Percentiles rank a stretch among this genome's conserved stretches.
Evolutionary conservation across 768 basidiomycete species (phyloP).

Genomic region (Cantharellus anzutake): DNA sequence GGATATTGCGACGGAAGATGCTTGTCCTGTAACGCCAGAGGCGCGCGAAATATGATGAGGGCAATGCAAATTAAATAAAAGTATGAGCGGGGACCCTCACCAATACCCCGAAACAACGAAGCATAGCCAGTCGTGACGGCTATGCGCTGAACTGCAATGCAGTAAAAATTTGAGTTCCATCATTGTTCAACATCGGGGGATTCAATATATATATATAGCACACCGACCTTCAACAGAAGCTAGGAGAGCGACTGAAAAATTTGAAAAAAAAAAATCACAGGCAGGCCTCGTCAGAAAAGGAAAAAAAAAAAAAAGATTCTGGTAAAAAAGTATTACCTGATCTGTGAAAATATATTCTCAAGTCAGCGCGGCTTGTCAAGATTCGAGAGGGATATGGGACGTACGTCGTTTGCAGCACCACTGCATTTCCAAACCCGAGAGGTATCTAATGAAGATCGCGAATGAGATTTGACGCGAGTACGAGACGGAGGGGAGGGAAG

Average conservation of each 20-base stretch:
- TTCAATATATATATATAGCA: not conserved
- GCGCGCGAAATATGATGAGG: not conserved
- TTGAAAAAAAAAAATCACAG: not conserved
- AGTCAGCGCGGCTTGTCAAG: no score
- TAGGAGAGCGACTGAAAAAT: conserved; percentile 36
- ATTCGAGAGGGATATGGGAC: not conserved
- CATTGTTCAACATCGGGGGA: not conserved
- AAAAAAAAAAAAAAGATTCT: not conserved
- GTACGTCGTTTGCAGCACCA: conserved; percentile 46
- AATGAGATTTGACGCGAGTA: no score
- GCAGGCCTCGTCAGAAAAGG: no score
- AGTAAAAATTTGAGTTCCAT: not conserved
- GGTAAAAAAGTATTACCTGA: conserved; percentile 1
- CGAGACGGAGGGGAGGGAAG: no score
- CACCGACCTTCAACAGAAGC: conserved; percentile 39
- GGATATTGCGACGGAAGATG: conserved; percentile 48
- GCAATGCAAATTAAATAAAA: no score
- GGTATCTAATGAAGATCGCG: conserved; percentile 27
- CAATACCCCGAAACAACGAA: conserved; percentile 46
- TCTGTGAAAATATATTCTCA: no score
- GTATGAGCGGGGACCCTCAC: conserved; percentile 17
- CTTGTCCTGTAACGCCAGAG: conserved; percentile 29
- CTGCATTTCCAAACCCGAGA: conserved; percentile 52
- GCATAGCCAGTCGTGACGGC: conserved; percentile 52
- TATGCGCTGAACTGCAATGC: conserved; percentile 30